phyloP scores from a whole-genome alignment of 306 rosid genomes.

The Lupinus albus region DNA sequence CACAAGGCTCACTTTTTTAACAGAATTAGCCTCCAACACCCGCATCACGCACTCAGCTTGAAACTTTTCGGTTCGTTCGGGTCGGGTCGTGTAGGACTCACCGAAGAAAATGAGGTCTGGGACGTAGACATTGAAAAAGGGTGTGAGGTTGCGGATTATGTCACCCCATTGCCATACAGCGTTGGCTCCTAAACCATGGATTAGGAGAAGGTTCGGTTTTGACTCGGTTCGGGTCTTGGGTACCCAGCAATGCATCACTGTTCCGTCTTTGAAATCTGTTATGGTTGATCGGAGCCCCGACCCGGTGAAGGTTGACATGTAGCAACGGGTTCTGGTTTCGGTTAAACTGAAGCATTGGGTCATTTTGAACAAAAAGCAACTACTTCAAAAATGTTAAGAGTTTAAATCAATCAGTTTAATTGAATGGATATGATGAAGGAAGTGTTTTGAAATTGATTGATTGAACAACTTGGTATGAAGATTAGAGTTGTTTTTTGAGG shows the following conservation, averaged over 20 bases:
- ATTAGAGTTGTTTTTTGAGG: not conserved
- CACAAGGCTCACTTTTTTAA: slow-evolving; percentile 52
- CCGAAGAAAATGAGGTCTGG: slow-evolving; percentile 90
- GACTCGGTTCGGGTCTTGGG: slow-evolving; percentile 53
- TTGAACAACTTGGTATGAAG: not conserved
- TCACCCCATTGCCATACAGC: slow-evolving; percentile 90
- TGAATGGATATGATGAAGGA: too few species aligned
- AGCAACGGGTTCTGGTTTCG: slow-evolving; percentile 61
- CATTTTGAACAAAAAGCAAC: not conserved
- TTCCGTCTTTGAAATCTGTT: slow-evolving; percentile 70
- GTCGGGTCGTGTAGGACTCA: slow-evolving; percentile 60
- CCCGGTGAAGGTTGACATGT: slow-evolving; percentile 51
- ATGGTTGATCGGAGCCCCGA: slow-evolving; percentile 69
- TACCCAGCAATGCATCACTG: slow-evolving; percentile 78
- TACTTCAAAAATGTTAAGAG: not conserved
- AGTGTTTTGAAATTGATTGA: not conserved
- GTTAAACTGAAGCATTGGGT: slow-evolving; percentile 62
- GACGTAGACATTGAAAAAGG: slow-evolving; percentile 68
- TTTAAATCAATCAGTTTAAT: too few species aligned
- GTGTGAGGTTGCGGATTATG: slow-evolving; percentile 51
- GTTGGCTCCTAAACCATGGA: slow-evolving; percentile 80
- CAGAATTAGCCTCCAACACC: slow-evolving; percentile 65
- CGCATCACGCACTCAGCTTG: slow-evolving; percentile 83
- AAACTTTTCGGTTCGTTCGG: slow-evolving; percentile 66
- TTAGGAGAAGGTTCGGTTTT: slow-evolving; percentile 71